phyloP scores from a whole-genome alignment of 352 stramenopile species.

The Globisporangium camurandrum region DNA sequence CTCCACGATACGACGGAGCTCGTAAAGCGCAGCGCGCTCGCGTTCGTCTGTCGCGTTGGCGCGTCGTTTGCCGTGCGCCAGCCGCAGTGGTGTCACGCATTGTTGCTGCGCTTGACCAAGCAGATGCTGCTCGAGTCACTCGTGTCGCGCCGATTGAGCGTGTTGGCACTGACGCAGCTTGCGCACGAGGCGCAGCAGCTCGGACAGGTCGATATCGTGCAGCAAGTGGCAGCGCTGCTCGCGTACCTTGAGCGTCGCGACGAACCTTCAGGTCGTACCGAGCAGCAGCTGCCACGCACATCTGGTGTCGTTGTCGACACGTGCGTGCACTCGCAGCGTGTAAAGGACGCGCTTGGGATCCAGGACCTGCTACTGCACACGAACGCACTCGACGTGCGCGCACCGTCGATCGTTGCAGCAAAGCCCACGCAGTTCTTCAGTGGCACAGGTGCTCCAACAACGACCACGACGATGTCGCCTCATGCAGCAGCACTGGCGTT shows the following conservation, averaged over 20 bases:
- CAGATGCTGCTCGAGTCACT: constrained; percentile 45
- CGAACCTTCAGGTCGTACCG: too few relatives aligned
- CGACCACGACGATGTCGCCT: too few relatives aligned
- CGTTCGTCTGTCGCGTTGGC: constrained; percentile 39
- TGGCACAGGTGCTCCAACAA: neutral
- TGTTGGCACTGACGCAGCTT: constrained; percentile 30
- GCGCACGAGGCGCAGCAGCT: constrained; percentile 24
- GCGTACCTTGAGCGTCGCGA: constrained; percentile 20
- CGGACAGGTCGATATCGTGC: constrained; percentile 15
- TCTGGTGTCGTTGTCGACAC: constrained; percentile 17
- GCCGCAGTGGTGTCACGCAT: constrained; percentile 23
- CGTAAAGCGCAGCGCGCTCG: constrained; percentile 46
- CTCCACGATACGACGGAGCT: constrained; percentile 22
- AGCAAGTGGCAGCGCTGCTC: constrained; percentile 30
- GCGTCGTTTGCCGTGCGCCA: constrained; percentile 22
- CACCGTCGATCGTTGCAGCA: neutral
- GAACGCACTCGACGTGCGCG: constrained; percentile 10
- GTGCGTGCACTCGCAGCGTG: constrained; percentile 20
- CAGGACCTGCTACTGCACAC: constrained; percentile 20
- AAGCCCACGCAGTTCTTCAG: neutral
- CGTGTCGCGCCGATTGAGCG: constrained; percentile 34
- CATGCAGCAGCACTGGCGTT: constrained; percentile 1
- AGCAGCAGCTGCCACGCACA: neutral
- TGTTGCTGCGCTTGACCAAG: constrained; percentile 45
- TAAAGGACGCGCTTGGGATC: constrained; percentile 29